Evolutionary conservation across 106 monocot species (phyloP).

Genomic region (Narthecium ossifragum): DNA sequence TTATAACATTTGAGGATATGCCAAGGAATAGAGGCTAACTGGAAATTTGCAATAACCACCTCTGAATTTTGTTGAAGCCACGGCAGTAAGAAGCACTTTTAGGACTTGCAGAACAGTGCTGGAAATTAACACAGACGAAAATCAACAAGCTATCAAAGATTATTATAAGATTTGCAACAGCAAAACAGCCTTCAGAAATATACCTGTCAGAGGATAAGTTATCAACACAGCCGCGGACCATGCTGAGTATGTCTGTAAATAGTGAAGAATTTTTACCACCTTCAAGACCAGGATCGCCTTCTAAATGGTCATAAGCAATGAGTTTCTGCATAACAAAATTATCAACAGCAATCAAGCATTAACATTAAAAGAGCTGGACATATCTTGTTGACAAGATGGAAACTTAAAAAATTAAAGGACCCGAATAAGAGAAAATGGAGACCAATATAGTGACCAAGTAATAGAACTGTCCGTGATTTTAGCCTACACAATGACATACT

Average conservation of each 20-base stretch:
- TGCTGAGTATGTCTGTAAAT: constrained; percentile 80
- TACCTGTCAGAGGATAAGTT: constrained; percentile 92
- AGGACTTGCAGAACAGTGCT: constrained; percentile 92
- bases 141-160: no score
- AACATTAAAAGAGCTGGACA: no score
- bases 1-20: no score
- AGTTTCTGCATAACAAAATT: constrained; percentile 69
- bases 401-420: no score
- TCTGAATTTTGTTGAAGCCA: constrained; percentile 89
- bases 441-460: no score
- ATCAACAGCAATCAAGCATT: not conserved
- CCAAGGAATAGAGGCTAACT: no score
- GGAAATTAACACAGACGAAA: constrained; percentile 17
- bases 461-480: no score
- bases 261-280: constrained; percentile 63
- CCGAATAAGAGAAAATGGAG: no score
- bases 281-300: constrained; percentile 93
- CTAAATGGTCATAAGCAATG: constrained; percentile 97
- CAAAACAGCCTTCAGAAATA: not conserved
- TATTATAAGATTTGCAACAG: no score
- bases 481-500: no score
- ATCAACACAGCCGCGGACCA: constrained; percentile 86
- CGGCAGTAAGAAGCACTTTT: constrained; percentile 95
- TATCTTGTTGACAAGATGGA: no score
- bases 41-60: no score